Evolutionary conservation across 495 filamentous ascomycete genomes (phyloP).

Genomic region (Trichoderma parareesei): DNA sequence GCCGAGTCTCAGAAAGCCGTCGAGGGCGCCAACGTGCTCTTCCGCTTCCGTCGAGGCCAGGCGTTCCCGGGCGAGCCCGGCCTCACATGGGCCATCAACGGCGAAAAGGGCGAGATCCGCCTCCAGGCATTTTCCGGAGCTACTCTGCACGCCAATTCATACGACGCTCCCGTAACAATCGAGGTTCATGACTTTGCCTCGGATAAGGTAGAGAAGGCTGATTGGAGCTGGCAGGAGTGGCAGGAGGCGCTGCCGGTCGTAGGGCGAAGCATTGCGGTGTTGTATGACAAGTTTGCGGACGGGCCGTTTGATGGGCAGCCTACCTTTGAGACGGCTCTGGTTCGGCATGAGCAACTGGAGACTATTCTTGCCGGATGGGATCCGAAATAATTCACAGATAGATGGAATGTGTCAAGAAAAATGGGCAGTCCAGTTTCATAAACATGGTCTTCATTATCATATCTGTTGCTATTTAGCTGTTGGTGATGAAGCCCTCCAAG

Average conservation of each 20-base stretch:
- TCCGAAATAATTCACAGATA: neutral
- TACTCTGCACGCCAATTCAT: slow-evolving; percentile 30
- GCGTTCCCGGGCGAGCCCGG: slow-evolving; percentile 40
- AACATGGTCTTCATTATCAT: too few species aligned
- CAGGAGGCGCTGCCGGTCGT: slow-evolving; percentile 27
- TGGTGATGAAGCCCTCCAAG: neutral
- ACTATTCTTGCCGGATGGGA: slow-evolving; percentile 16
- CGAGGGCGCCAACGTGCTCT: slow-evolving; percentile 30
- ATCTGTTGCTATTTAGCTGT: neutral
- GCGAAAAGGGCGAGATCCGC: slow-evolving; percentile 47
- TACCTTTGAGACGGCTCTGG: slow-evolving; percentile 35
- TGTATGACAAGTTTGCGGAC: slow-evolving; percentile 43
- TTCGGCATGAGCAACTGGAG: slow-evolving; percentile 33
- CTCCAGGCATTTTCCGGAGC: slow-evolving; percentile 27
- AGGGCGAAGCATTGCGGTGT: slow-evolving; percentile 34
- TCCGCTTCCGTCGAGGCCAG: slow-evolving; percentile 40
- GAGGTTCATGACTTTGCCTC: slow-evolving; percentile 35
- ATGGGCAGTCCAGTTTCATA: too few species aligned
- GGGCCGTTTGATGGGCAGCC: slow-evolving; percentile 21
- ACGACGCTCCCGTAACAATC: slow-evolving; percentile 27
- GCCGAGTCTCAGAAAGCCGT: slow-evolving; percentile 22
- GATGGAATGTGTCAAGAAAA: too few species aligned
- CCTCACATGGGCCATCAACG: slow-evolving; percentile 47
- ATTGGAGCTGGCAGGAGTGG: slow-evolving; percentile 36
- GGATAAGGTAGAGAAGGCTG: slow-evolving; percentile 33